Conservation (phyloP, 768 basidiomycete genomes). For the Tephrocybe sp. region DNA sequence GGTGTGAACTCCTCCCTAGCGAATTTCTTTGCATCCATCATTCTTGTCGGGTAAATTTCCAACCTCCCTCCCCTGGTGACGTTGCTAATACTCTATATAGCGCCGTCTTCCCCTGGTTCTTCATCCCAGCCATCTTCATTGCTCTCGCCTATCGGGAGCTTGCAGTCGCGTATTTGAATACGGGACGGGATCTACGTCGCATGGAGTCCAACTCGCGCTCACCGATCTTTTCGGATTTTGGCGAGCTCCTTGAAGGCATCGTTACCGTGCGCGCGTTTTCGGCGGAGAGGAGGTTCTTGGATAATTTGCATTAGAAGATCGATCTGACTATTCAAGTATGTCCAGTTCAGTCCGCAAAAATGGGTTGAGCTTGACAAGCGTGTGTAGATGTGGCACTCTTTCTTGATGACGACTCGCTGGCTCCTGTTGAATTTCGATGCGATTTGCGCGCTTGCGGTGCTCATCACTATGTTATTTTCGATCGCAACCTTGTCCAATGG, state of each 20-base stretch:
- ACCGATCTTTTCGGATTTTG: constrained; percentile 82
- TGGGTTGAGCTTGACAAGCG: no score
- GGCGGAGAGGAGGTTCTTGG: constrained; percentile 75
- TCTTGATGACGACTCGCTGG: constrained; percentile 93
- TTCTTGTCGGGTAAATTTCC: constrained; percentile 63
- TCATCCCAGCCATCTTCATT: constrained; percentile 74
- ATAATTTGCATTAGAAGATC: constrained; percentile 70
- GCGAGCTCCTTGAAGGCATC: constrained; percentile 82
- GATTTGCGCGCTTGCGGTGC: constrained; percentile 71
- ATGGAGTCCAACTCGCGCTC: constrained; percentile 90
- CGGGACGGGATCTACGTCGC: constrained; percentile 80
- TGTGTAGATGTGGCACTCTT: constrained; percentile 77
- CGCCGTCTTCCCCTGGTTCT: constrained; percentile 78
- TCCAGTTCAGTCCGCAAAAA: not conserved
- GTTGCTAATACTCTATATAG: no score
- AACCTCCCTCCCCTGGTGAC: not conserved
- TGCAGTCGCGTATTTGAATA: constrained; percentile 73
- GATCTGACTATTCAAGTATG: constrained; percentile 75
- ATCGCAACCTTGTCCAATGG: constrained; percentile 55
- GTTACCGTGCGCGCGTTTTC: constrained; percentile 94
- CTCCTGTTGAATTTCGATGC: constrained; percentile 80
- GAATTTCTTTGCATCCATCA: constrained; percentile 71
- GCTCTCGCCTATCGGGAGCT: constrained; percentile 72
- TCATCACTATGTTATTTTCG: constrained; percentile 76
- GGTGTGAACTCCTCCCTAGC: constrained; percentile 79